phyloP scores from a whole-genome alignment of 2,329 filamentous ascomycete species.

The Sphaerulina populicola region DNA sequence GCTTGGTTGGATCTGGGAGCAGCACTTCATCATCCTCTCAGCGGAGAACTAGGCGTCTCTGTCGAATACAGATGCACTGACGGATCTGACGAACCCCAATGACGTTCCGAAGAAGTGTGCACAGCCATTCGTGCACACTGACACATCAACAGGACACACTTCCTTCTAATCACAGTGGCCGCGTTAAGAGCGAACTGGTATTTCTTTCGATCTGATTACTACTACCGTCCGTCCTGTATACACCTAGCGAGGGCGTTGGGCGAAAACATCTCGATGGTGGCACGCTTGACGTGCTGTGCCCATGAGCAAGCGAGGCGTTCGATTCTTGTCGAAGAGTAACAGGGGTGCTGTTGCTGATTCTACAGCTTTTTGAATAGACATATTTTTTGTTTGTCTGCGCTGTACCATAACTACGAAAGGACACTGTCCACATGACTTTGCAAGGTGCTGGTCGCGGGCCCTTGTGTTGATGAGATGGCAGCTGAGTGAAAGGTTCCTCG shows the following conservation, averaged over 20 bases:
- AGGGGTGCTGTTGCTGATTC: not conserved
- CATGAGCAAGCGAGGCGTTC: constrained; percentile 4
- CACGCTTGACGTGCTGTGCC: not conserved
- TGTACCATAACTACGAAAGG: not conserved
- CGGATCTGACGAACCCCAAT: not conserved
- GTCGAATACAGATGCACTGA: not conserved
- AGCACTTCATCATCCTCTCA: constrained; percentile 61
- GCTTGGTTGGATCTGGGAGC: constrained; percentile 98
- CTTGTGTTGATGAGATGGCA: not conserved
- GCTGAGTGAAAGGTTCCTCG: not conserved
- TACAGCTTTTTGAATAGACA: not conserved
- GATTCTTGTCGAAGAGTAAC: constrained; percentile 2
- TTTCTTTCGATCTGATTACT: constrained; percentile 5
- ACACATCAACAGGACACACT: not conserved
- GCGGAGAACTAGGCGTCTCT: constrained; percentile 12
- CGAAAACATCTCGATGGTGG: not conserved
- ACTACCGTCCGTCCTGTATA: constrained; percentile 1
- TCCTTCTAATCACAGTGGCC: not conserved
- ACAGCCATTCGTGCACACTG: not conserved
- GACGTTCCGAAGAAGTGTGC: not conserved
- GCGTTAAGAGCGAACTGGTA: constrained; percentile 4
- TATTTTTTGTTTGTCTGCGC: not conserved
- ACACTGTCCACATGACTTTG: not conserved
- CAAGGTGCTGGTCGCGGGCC: not conserved
- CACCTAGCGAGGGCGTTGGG: constrained; percentile 4